These are phyloP conservation scores for Vitis rotundifolia DNA, from an alignment of 164 flowering plant species.

Conservation along the genomic window DNA sequence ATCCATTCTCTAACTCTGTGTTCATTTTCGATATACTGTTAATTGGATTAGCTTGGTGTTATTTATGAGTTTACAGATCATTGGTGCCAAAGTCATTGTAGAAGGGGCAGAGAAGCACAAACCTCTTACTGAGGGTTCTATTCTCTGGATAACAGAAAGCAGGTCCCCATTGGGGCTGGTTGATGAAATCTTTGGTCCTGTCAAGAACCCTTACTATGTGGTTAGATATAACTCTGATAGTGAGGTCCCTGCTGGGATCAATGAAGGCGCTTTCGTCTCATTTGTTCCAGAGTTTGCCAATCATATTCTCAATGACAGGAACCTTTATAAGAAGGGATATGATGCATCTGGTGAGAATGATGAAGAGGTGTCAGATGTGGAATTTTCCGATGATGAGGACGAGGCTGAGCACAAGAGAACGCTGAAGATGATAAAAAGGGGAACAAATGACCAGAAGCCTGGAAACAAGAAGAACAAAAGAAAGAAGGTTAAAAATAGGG, in stretches of 20 bases:
- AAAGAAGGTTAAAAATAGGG: constrained; percentile 40
- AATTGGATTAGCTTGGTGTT: constrained; percentile 6
- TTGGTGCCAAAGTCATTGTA: constrained; percentile 79
- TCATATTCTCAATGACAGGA: constrained; percentile 68
- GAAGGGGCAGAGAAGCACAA: constrained; percentile 88
- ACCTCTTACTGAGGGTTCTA: constrained; percentile 92
- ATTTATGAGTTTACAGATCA: constrained; percentile 40
- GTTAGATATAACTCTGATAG: constrained; percentile 80
- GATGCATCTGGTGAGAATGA: constrained; percentile 95
- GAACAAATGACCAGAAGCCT: constrained; percentile 35
- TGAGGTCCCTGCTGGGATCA: constrained; percentile 74
- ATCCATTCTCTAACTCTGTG: background rate
- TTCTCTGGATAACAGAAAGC: constrained; percentile 82
- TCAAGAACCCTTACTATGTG: constrained; percentile 79
- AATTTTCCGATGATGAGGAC: constrained; percentile 96
- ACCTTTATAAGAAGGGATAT: constrained; percentile 80
- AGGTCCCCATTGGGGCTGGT: constrained; percentile 72
- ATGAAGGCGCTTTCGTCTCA: constrained; percentile 59
- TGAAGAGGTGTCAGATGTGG: constrained; percentile 82
- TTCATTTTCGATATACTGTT: background rate
- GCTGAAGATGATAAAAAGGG: constrained; percentile 60
- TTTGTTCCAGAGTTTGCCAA: constrained; percentile 81
- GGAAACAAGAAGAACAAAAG: constrained; percentile 42
- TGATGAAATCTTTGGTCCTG: constrained; percentile 97
- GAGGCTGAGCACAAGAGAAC: constrained; percentile 82